Evolutionary conservation across 2,329 filamentous ascomycete species (phyloP).

Genomic region (Calonectria pauciramosa): DNA sequence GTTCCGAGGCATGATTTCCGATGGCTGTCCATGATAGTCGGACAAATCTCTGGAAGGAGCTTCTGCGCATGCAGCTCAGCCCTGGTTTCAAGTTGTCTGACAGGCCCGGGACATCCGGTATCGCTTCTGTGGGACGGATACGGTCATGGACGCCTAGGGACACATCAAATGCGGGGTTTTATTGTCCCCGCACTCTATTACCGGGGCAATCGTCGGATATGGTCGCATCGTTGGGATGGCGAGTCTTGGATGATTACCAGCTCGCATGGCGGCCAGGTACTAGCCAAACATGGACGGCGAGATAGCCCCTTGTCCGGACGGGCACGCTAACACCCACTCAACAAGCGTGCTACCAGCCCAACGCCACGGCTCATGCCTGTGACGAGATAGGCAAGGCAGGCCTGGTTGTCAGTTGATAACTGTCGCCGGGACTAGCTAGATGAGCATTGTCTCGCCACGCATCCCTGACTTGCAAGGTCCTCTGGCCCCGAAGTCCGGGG

Average conservation of each 20-base stretch:
- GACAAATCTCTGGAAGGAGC: not conserved
- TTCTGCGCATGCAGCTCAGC: not conserved
- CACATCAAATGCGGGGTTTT: slow-evolving; percentile 15
- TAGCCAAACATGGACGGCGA: not conserved
- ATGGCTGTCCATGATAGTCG: not conserved
- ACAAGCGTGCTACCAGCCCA: slow-evolving; percentile 1
- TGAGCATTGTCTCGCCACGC: slow-evolving; percentile 7
- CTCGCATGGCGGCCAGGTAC: not conserved
- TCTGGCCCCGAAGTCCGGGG: slow-evolving; percentile 5
- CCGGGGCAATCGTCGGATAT: slow-evolving; percentile 21
- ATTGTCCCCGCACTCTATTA: slow-evolving; percentile 13
- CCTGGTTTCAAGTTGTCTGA: not conserved
- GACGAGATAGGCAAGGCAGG: slow-evolving; percentile 20
- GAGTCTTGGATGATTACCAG: not conserved
- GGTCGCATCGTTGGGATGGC: slow-evolving; percentile 10
- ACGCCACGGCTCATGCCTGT: slow-evolving; percentile 15
- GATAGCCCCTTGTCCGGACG: not conserved
- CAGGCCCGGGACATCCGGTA: slow-evolving; percentile 1
- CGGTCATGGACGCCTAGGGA: not conserved
- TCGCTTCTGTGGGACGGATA: not conserved
- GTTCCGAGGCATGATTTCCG: not conserved
- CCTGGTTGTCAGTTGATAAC: slow-evolving; percentile 3
- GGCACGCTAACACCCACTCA: not conserved
- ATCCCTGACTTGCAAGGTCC: slow-evolving; percentile 1
- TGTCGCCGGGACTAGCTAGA: slow-evolving; percentile 11